A percentile compares a stretch with the other conserved stretches of the same genome.
These are phyloP conservation scores for Yarrowia sp. DNA, from an alignment of 805 yeast species.

Conservation along the genomic window DNA sequence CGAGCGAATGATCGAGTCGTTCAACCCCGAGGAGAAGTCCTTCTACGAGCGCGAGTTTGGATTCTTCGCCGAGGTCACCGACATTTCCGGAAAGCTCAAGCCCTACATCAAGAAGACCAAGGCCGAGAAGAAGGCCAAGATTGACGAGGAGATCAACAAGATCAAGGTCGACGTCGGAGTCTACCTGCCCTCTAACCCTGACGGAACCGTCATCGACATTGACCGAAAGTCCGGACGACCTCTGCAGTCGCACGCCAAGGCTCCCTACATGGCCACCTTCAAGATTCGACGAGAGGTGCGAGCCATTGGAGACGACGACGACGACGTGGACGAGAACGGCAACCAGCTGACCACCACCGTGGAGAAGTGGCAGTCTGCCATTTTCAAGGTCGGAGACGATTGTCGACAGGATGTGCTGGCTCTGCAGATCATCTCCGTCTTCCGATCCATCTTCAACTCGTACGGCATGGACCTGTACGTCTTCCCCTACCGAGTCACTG, in stretches of 20 bases:
- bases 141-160: conserved; percentile 90
- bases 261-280: conserved; percentile 97
- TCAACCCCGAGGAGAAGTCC: conserved; percentile 56
- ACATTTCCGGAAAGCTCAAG: conserved; percentile 89
- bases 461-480: conserved; percentile 88
- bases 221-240: conserved; percentile 92
- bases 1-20: conserved; percentile 57
- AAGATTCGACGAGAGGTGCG: conserved; percentile 63
- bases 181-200: conserved; percentile 94
- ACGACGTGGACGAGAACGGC: conserved; percentile 32
- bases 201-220: conserved; percentile 89
- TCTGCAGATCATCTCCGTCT: conserved; percentile 83
- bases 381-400: conserved; percentile 98
- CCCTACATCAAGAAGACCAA: conserved; percentile 92
- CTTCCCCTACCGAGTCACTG: conserved; percentile 92
- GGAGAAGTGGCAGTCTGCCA: conserved; percentile 89
- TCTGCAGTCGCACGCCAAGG: conserved; percentile 95
- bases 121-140: conserved; percentile 93
- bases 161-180: conserved; percentile 77
- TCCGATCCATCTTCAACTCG: conserved; percentile 84
- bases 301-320: conserved; percentile 38
- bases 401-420: conserved; percentile 97
- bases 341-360: conserved; percentile 38
- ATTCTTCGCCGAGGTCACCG: conserved; percentile 87
- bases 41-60: conserved; percentile 82